phyloP scores from a whole-genome alignment of 202 grass and related monocot species.

The Setaria viridis region DNA sequence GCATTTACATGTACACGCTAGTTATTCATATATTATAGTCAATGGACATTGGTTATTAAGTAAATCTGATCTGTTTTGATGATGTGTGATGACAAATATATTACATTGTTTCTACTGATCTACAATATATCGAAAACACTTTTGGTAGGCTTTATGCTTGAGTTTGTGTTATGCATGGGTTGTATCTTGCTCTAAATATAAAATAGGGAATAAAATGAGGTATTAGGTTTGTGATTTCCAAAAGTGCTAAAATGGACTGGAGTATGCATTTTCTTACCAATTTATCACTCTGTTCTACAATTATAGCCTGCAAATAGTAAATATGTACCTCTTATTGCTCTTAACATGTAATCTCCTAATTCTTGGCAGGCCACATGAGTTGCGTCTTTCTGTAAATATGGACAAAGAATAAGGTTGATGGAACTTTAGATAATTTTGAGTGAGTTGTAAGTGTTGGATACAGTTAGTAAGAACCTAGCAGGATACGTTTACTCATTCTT shows the following conservation, averaged over 20 bases:
- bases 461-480: conserved; percentile 1
- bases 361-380: conserved; percentile 46
- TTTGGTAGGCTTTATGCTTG: conserved; percentile 13
- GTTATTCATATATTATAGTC: conserved; percentile 1
- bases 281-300: conserved; percentile 12
- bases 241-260: background rate
- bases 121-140: background rate
- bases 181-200: conserved; percentile 13
- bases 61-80: background rate
- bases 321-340: background rate
- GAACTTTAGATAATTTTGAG: conserved; percentile 35
- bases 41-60: background rate
- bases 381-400: conserved; percentile 34
- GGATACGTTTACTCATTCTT: background rate
- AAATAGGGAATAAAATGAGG: conserved; percentile 6
- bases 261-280: background rate
- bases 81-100: background rate
- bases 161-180: conserved; percentile 18
- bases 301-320: background rate
- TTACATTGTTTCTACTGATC: background rate
- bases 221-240: background rate
- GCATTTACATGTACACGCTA: background rate
- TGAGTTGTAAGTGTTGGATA: conserved; percentile 10
- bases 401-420: conserved; percentile 36
- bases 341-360: conserved; percentile 28